Evolutionary conservation across 208 protist genomes (phyloP), one percentile per base, ranked within the genome.

Genomic region (Acanthamoeba castellanii): DNA sequence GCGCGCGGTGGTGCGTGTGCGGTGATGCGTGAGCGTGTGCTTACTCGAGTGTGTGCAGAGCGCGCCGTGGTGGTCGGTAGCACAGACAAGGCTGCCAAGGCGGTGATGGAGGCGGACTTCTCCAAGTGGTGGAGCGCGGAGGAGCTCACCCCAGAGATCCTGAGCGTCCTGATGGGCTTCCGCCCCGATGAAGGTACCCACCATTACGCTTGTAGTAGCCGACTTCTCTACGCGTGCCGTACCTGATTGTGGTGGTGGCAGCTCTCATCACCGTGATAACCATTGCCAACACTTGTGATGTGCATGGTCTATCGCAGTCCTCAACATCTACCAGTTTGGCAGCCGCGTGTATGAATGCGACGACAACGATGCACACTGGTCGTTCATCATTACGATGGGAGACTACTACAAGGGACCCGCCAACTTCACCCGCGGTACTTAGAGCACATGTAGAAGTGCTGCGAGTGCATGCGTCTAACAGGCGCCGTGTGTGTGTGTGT

Each of bases 261-360:
- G 45, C 5, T 42, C 45, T 47, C 45, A 9, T 47, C 45, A 47
- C 37, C 37, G 37, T 42, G 37, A 42, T 3, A 30, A 70, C n/a
- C 27, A 25, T 25, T 14, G 6, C 30, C 13, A n/a, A 72, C 13
- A 14, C 18, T 37, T 22, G 25, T 64, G 50, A 1, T 87, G 42
- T 5, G 25, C 14, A 7, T 13, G 11, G 14, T 27, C 37, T 64
- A 8, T 25, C 4, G 42, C 18, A 88, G 81, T 88, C 50, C 50
- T 88, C 42, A 88, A 88, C 52, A 64, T 88, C 4, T 88, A 88
- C 50, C 81, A 88, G 52, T 88, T 88, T 13, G 81, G 81, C 9
- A 88, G 81, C 81, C 50, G 81, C 13, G 81, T 88, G 81, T 88
- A 88, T 50, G 50, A 88, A 27, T 37, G n/a, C 66, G 45, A 27